Evolutionary conservation across 1,284 basidiomycete genomes (phyloP).

Genomic region (Cryptococcus sp.): DNA sequence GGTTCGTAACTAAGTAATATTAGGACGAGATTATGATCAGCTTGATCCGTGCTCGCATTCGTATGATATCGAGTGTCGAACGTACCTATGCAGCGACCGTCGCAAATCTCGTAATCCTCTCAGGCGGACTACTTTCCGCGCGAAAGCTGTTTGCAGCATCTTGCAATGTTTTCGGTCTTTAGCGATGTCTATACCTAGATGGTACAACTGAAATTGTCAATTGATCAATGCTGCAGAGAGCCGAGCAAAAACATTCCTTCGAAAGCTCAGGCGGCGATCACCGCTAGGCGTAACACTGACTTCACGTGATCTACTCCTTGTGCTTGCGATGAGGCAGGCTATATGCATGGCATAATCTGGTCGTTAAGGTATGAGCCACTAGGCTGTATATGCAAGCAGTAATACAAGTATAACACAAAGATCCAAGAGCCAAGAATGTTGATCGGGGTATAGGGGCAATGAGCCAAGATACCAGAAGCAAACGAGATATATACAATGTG

Average conservation of each 20-base stretch:
- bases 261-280: too few relatives aligned
- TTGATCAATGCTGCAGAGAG: too few relatives aligned
- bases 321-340: not conserved
- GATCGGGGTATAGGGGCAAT: not conserved
- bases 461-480: not conserved
- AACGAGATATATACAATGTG: not conserved
- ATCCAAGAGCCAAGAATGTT: not conserved
- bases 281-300: too few relatives aligned
- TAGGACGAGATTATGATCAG: too few relatives aligned
- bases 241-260: too few relatives aligned
- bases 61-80: too few relatives aligned
- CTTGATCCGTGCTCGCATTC: too few relatives aligned
- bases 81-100: conserved; percentile 7
- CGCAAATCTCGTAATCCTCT: not conserved
- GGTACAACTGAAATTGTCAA: not conserved
- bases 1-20: conserved; percentile 4
- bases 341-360: conserved; percentile 1
- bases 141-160: conserved; percentile 26
- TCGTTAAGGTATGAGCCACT: not conserved
- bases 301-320: too few relatives aligned
- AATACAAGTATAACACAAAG: not conserved
- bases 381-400: not conserved
- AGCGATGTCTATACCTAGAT: not conserved
- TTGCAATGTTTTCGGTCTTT: not conserved
- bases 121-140: conserved; percentile 16